Evolutionary conservation across 805 yeast genomes (phyloP).

Genomic region (Saturnispora mendoncae): DNA sequence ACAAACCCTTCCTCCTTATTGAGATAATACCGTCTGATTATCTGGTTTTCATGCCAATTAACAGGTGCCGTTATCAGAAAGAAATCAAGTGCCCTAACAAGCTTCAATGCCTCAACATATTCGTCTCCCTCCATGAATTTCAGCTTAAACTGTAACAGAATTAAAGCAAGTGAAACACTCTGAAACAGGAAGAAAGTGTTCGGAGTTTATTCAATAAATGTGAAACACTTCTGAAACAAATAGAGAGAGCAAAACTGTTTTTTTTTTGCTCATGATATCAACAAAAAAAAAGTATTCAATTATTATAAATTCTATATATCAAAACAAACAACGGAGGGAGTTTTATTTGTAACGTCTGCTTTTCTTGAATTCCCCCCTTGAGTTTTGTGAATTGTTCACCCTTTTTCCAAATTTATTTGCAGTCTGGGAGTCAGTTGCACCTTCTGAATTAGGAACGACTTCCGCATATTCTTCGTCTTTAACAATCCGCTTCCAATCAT

Average conservation of each 20-base stretch:
- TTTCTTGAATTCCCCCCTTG: constrained; percentile 6
- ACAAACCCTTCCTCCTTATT: constrained; percentile 88
- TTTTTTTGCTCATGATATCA: too few relatives aligned
- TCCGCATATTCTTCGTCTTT: constrained; percentile 43
- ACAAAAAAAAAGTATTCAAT: too few relatives aligned
- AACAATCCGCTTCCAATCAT: constrained; percentile 70
- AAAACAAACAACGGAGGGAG: too few relatives aligned
- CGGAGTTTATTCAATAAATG: constrained; percentile 2
- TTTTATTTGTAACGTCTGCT: constrained; percentile 2
- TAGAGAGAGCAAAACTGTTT: not conserved
- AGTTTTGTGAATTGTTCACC: not conserved
- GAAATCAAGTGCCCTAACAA: constrained; percentile 72
- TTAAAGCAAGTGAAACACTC: not conserved
- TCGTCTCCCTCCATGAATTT: not conserved
- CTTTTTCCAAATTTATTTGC: not conserved
- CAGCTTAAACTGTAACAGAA: not conserved
- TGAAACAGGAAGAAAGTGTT: not conserved
- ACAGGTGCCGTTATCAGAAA: constrained; percentile 92
- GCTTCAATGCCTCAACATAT: constrained; percentile 41
- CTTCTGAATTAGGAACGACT: too few relatives aligned
- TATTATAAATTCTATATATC: too few relatives aligned
- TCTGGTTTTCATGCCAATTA: constrained; percentile 83
- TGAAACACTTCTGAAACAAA: constrained; percentile 8
- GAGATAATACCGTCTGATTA: constrained; percentile 74
- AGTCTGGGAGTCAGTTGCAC: constrained; percentile 8